phyloP scores from a whole-genome alignment of 306 rosid species.

The Coriaria nepalensis region DNA sequence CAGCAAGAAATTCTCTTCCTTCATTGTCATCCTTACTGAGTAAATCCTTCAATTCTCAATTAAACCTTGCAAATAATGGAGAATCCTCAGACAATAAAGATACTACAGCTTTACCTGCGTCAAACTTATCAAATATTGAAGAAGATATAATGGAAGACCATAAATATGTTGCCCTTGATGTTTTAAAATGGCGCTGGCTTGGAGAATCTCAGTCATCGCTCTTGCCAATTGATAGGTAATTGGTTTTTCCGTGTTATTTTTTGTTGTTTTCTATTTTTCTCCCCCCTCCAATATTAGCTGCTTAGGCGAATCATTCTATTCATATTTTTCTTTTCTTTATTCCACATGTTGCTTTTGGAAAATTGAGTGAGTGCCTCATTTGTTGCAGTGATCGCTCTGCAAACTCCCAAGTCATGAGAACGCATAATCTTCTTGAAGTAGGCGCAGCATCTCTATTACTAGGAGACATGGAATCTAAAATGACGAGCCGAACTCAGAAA shows the following conservation, averaged over 20 bases:
- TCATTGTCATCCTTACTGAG: conserved; percentile 77
- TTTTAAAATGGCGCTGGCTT: conserved; percentile 95
- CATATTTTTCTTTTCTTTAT: conserved; percentile 8
- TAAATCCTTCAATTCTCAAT: conserved; percentile 76
- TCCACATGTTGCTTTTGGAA: not conserved
- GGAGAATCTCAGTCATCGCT: conserved; percentile 48
- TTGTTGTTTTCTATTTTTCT: not conserved
- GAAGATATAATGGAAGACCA: conserved; percentile 50
- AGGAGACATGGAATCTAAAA: conserved; percentile 75
- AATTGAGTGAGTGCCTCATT: conserved; percentile 20
- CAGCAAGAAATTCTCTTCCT: conserved; percentile 78
- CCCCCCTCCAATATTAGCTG: not conserved
- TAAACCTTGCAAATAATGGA: conserved; percentile 50
- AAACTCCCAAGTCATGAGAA: conserved; percentile 56
- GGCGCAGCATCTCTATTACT: conserved; percentile 93
- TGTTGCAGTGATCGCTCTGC: conserved; percentile 48
- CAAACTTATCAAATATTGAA: conserved; percentile 57
- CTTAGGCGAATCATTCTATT: conserved; percentile 10
- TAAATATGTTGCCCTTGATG: conserved; percentile 64
- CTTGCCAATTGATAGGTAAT: conserved; percentile 50
- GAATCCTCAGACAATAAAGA: conserved; percentile 58
- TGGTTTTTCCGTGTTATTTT: conserved; percentile 19
- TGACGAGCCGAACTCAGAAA: conserved; percentile 86
- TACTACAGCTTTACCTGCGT: conserved; percentile 35
- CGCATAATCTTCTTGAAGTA: conserved; percentile 71